Conservation (phyloP, 805 yeast species). For the Candida sphagnicola region DNA sequence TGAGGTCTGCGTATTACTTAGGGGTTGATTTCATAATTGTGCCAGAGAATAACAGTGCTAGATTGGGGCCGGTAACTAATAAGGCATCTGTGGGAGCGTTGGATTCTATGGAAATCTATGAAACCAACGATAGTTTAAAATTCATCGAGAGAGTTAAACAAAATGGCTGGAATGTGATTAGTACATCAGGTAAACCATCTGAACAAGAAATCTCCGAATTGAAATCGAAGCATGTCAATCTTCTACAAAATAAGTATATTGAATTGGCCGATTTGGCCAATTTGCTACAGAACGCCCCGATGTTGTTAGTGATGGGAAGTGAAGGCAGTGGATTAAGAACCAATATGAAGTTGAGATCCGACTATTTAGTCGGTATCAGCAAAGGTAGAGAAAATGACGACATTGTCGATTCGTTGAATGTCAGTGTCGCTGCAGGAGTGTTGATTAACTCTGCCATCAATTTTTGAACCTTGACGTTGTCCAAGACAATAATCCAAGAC, state of each 20-base stretch:
- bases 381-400: conserved; percentile 25
- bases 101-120: conserved; percentile 64
- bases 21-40: conserved; percentile 79
- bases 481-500: too few species aligned
- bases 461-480: neutral
- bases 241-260: conserved; percentile 30
- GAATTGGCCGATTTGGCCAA: conserved; percentile 40
- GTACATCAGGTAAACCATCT: conserved; percentile 46
- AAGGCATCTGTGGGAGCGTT: conserved; percentile 85
- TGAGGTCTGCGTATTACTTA: conserved; percentile 73
- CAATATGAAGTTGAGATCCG: conserved; percentile 55
- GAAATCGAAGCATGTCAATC: conserved; percentile 22
- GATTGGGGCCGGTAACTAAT: conserved; percentile 70
- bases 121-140: conserved; percentile 52
- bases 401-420: conserved; percentile 76
- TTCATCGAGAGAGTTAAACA: conserved; percentile 54
- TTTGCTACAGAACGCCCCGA: conserved; percentile 50
- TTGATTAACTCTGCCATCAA: conserved; percentile 30
- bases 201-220: conserved; percentile 17
- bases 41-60: conserved; percentile 68
- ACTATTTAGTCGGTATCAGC: conserved; percentile 42
- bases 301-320: conserved; percentile 73
- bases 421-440: conserved; percentile 83
- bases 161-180: conserved; percentile 69
- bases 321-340: conserved; percentile 84